Evolutionary conservation across 768 basidiomycete species (phyloP), one percentile per base, ranked within the genome.

Genomic region (Amanita rubescens): DNA sequence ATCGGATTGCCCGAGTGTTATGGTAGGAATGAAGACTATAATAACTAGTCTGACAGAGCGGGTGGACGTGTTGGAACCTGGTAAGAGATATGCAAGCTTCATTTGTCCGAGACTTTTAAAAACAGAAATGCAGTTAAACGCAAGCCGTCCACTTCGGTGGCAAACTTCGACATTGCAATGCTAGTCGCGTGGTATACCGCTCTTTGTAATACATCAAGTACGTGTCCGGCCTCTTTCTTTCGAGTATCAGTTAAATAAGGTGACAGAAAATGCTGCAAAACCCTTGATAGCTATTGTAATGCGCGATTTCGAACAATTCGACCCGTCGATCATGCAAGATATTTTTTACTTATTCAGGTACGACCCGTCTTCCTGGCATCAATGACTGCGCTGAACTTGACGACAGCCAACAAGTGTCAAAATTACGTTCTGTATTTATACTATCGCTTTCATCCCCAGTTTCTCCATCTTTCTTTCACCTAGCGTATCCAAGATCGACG

Each of bases 301-400:
- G 19, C 85, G 88, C 53, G 83, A 87, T 53, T 88, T 91, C 57
- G 88, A 90, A 60, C 79, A 82, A 61, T 79, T 87, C 46, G 85
- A 87, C 52, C 67, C 78, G 0, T 51, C 57, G 1, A 74, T 90
- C 2, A 64, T 90, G 45, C 80, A 84, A 60, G 87, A 90, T 59
- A 60, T 89, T 15, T 79, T 89, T 38, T 76, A 84, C 50, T 82
- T 90, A 33, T 86, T 78, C 71, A 87, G 84, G 87, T 83, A 56
- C 27, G 63, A 45, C 11, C 27, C 11, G 3, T 8, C 27, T 30
- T 30, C 27, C n/a, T n/a, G 34, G 19, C 15, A 41, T 11, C 4
- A 35, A 38, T 6, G 5, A 41, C 5, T 4, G 32, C 34, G 49
- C 15, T 12, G 22, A 24, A 14, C 9, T 10, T 49, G 22, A 27